A percentile compares a stretch with the other conserved stretches of the same genome.
phyloP scores from a whole-genome alignment of 345 rosid species.

The Arabidopsis arenosa region DNA sequence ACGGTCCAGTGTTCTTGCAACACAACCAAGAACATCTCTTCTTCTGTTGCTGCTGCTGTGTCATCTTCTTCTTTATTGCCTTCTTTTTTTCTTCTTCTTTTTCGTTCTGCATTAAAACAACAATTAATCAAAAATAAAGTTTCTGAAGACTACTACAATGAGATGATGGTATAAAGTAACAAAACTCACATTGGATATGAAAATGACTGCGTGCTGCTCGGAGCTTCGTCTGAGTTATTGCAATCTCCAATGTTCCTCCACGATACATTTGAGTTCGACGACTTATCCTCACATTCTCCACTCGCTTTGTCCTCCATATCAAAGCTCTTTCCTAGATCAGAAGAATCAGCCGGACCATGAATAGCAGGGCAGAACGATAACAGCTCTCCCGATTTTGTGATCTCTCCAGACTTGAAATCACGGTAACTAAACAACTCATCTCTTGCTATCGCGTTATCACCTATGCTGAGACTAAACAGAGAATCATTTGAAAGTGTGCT shows the following conservation, averaged over 20 bases:
- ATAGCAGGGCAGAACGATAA: slow-evolving; percentile 37
- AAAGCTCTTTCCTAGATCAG: slow-evolving; percentile 42
- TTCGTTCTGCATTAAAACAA: slow-evolving; percentile 32
- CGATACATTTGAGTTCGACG: slow-evolving; percentile 24
- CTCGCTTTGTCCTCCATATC: slow-evolving; percentile 31
- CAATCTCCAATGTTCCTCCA: slow-evolving; percentile 43
- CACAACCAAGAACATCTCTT: slow-evolving; percentile 45
- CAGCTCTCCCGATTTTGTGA: slow-evolving; percentile 38
- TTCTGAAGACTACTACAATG: slow-evolving; percentile 9
- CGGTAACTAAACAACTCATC: slow-evolving; percentile 47
- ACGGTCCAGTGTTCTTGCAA: slow-evolving; percentile 34
- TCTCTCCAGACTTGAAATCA: slow-evolving; percentile 42
- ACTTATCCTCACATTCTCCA: slow-evolving; percentile 38
- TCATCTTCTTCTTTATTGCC: slow-evolving; percentile 32
- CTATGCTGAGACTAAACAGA: slow-evolving; percentile 53
- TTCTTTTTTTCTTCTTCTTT: slow-evolving; percentile 33
- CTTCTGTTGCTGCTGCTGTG: slow-evolving; percentile 41
- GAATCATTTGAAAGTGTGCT: slow-evolving; percentile 51
- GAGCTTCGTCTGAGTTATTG: slow-evolving; percentile 39
- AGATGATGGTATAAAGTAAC: slow-evolving; percentile 17
- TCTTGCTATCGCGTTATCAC: slow-evolving; percentile 36
- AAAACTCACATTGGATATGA: slow-evolving; percentile 41
- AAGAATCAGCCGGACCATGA: slow-evolving; percentile 27
- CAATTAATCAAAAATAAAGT: slow-evolving; percentile 3
- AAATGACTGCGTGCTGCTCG: slow-evolving; percentile 32